A percentile compares a stretch with the other conserved stretches of the same genome.
Evolutionary conservation across 441 rosid genomes (phyloP).

Genomic region (Euphorbia corollata): DNA sequence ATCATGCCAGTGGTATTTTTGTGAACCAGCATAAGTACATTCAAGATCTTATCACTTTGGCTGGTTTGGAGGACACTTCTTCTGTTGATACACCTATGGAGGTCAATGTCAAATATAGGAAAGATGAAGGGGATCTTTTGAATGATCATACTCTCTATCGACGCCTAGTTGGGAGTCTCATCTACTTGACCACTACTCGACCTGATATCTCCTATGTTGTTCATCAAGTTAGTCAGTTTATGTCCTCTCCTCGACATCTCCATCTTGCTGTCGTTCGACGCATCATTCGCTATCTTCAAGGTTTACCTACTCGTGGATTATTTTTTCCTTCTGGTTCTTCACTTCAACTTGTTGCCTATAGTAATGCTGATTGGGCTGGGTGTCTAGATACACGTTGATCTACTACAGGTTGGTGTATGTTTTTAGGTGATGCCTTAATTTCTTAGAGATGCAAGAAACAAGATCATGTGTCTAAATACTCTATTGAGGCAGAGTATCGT

Average conservation of each 20-base stretch:
- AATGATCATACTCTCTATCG: background rate
- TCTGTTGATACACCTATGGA: background rate
- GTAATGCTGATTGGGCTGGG: slow-evolving; percentile 2
- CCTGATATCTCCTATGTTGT: too few species aligned
- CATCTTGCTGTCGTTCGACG: background rate
- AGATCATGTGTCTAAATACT: background rate
- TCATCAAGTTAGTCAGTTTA: background rate
- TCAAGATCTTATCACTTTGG: background rate
- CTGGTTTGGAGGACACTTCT: background rate
- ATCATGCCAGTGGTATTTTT: background rate
- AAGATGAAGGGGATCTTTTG: slow-evolving; percentile 5
- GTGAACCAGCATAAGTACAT: slow-evolving; percentile 7
- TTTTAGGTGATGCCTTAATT: too few species aligned
- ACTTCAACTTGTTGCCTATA: slow-evolving; percentile 2
- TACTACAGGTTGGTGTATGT: slow-evolving; percentile 1
- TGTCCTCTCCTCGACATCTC: background rate
- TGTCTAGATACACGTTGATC: background rate
- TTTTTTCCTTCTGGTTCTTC: background rate
- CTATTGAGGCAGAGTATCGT: too few species aligned
- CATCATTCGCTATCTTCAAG: slow-evolving; percentile 5
- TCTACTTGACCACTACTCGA: background rate
- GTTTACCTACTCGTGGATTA: background rate
- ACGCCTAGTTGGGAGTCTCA: background rate
- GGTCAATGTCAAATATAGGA: background rate
- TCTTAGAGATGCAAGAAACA: background rate